phyloP scores from a whole-genome alignment of 768 basidiomycete species.

The Phlebiopsis flavidoalba region DNA sequence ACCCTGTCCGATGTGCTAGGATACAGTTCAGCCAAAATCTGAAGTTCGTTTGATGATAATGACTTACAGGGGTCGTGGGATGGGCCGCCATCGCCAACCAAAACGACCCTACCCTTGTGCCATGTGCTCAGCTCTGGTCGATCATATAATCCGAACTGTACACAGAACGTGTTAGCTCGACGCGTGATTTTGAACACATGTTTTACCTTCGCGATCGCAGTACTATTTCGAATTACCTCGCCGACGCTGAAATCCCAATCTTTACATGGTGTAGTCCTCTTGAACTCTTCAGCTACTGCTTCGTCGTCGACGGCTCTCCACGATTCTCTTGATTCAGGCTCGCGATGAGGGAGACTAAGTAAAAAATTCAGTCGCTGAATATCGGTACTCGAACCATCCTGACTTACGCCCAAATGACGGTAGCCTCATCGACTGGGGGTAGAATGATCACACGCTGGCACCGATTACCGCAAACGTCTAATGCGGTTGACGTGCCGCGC shows the following conservation, averaged over 20 bases:
- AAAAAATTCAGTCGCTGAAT: background rate
- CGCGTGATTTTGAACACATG: background rate
- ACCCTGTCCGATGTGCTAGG: slow-evolving; percentile 41
- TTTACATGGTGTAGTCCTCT: slow-evolving; percentile 13
- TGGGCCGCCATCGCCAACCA: slow-evolving; percentile 44
- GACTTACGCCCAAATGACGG: background rate
- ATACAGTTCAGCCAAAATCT: background rate
- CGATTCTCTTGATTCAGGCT: background rate
- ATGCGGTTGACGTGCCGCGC: background rate
- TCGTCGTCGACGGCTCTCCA: slow-evolving; percentile 17
- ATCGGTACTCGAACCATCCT: background rate
- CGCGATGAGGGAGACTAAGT: background rate
- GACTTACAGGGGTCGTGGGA: slow-evolving; percentile 39
- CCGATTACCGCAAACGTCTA: background rate
- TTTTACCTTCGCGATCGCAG: slow-evolving; percentile 1
- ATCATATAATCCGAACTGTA: slow-evolving; percentile 40
- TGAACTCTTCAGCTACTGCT: slow-evolving; percentile 14
- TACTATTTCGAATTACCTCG: slow-evolving; percentile 21
- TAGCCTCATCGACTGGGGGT: background rate
- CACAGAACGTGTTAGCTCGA: background rate
- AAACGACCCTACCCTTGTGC: slow-evolving; percentile 37
- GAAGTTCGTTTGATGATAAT: background rate
- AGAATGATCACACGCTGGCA: background rate
- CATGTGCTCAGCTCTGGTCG: slow-evolving; percentile 35
- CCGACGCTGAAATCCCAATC: slow-evolving; percentile 24